These are phyloP conservation scores for Polygonum maritimum DNA, from an alignment of 148 eudicot species.

Conservation along the genomic window DNA sequence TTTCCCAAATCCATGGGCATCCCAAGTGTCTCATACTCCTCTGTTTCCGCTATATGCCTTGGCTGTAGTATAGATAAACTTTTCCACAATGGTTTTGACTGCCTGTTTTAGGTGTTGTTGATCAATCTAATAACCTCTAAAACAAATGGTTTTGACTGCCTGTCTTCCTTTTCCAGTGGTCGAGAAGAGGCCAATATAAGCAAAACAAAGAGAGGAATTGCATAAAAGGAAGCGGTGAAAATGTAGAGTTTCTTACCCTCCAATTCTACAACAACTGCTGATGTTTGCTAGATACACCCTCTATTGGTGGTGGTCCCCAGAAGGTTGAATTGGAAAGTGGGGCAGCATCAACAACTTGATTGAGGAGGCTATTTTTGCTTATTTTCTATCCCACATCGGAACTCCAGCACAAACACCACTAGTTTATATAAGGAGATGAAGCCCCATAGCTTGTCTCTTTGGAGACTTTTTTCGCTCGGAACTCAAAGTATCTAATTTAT, in stretches of 20 bases:
- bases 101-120: not conserved
- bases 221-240: not conserved
- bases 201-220: not conserved
- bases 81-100: not conserved
- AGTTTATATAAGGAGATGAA: not conserved
- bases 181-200: not conserved
- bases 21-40: not conserved
- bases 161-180: not conserved
- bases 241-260: not conserved
- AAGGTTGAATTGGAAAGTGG: not conserved
- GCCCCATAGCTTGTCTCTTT: not conserved
- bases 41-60: not conserved
- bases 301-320: not conserved
- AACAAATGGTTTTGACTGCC: too few relatives aligned
- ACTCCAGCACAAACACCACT: not conserved
- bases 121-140: not conserved
- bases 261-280: too few relatives aligned
- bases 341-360: not conserved
- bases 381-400: not conserved
- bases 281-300: too few relatives aligned
- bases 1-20: not conserved
- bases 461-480: not conserved
- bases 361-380: not conserved
- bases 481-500: too few relatives aligned
- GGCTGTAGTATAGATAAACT: not conserved